phyloP scores from a whole-genome alignment of 352 stramenopile species.

The Pythium phragmitis region DNA sequence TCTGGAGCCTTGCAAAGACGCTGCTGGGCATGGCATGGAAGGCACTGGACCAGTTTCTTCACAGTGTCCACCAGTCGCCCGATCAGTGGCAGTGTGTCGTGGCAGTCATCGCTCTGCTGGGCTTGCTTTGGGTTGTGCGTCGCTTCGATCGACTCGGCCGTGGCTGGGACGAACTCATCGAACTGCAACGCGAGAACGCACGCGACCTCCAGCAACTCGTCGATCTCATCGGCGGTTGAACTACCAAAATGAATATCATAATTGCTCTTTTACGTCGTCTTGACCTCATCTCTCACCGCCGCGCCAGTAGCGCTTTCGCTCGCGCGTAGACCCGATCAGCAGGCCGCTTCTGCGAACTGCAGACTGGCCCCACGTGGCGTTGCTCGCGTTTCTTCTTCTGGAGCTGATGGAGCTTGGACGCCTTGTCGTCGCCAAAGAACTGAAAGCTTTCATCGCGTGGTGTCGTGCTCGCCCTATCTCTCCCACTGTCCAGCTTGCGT shows the following conservation, averaged over 20 bases:
- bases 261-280: not conserved
- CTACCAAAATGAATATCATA: not conserved
- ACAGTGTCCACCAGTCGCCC: not conserved
- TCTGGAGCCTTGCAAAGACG: not conserved
- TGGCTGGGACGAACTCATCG: conserved; percentile 6
- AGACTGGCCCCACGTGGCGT: not conserved
- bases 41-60: not conserved
- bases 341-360: not conserved
- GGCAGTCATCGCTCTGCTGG: not conserved
- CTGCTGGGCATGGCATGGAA: not conserved
- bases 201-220: conserved; percentile 11
- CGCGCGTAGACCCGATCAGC: conserved; percentile 5
- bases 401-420: conserved; percentile 53
- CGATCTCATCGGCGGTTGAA: conserved; percentile 4
- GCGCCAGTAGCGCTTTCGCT: conserved; percentile 17
- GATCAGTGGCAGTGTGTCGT: conserved; percentile 11
- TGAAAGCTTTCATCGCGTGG: conserved; percentile 36
- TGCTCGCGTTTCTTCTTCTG: conserved; percentile 32
- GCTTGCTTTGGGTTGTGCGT: conserved; percentile 5
- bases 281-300: not conserved
- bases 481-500: conserved; percentile 3
- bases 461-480: not conserved
- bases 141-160: conserved; percentile 1
- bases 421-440: conserved; percentile 58
- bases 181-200: conserved; percentile 17